phyloP scores from a whole-genome alignment of 2,329 filamentous ascomycete species.

The Gyromitra esculenta region DNA sequence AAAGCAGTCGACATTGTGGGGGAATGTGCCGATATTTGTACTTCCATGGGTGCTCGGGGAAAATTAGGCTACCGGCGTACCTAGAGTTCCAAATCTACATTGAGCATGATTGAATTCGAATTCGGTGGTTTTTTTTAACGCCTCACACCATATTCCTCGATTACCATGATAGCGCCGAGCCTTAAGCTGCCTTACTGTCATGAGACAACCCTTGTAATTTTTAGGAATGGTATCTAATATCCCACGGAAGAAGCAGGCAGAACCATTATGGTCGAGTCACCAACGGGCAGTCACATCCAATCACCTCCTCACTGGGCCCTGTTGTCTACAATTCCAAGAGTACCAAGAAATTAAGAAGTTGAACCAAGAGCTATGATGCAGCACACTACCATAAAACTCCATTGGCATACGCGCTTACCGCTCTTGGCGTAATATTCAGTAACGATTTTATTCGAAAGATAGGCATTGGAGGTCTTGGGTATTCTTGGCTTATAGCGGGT shows the following conservation, averaged over 20 bases:
- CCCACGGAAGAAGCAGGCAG: constrained; percentile 28
- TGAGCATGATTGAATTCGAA: constrained; percentile 15
- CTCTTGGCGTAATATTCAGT: constrained; percentile 41
- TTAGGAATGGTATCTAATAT: constrained; percentile 32
- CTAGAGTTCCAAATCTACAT: constrained; percentile 11
- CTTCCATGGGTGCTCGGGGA: neutral
- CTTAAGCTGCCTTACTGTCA: constrained; percentile 19
- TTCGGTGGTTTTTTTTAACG: constrained; percentile 21
- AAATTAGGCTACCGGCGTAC: constrained; percentile 3
- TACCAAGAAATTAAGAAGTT: constrained; percentile 16
- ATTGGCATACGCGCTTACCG: constrained; percentile 31
- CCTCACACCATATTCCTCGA: constrained; percentile 24
- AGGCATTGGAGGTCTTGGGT: constrained; percentile 20
- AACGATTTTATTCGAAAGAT: constrained; percentile 34
- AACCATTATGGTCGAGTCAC: constrained; percentile 30
- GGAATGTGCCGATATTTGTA: constrained; percentile 46
- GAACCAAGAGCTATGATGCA: constrained; percentile 44
- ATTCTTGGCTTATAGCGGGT: constrained; percentile 18
- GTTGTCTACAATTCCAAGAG: constrained; percentile 44
- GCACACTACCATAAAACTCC: constrained; percentile 21
- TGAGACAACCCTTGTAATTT: constrained; percentile 21
- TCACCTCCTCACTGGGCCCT: constrained; percentile 10
- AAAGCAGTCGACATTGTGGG: constrained; percentile 8
- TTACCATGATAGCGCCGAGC: constrained; percentile 35
- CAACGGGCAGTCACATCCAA: constrained; percentile 16